Base-by-base conservation (phyloP, 106 monocot species). In the Alisma plantagoaquatica region DNA sequence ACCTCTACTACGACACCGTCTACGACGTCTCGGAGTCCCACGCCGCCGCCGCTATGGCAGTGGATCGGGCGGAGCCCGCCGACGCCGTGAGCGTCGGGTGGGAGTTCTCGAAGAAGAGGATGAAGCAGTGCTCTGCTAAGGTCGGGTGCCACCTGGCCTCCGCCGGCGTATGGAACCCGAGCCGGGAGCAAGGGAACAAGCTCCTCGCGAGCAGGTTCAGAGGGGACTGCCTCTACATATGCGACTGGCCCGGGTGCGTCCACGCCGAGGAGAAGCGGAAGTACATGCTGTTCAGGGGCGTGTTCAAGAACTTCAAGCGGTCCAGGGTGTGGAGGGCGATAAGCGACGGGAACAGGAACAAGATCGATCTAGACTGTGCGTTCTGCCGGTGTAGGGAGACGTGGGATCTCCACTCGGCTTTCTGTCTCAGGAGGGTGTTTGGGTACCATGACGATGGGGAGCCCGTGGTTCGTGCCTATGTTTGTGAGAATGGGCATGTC, bases 401-500 rank as follows among this genome's bases (percentile, higher is more conserved):
- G 2, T 94, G 88, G 87, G 94, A 94, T 51, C 75, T 94, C 19
- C 77, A 84, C 72, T 84, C 94, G 0, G 72, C 94, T 0, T 94
- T 94, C 33, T 94, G 94, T 55, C 63, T 94, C 77, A 72, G 88
- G 73, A 70, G 80, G 31, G 60, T 75, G 27, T 78, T 75, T 51
- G 94, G 94, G 52, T 94, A 75, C 45, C 94, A 94, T 57, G 94
- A 94, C 25, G 94, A 94, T 15, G 94, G 94, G 4, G 88, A 94
- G 66, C 94, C 94, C 0, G 81, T 88, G 6, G 94, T 94, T 0
- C 47, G 88, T 31, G 94, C 88, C 6, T 94, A 62, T 45, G 94
- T 88, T 4, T 94, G 94, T 33, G 77, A 84, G 61, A 94, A 88
- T 24, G 94, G 94, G 20, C 94, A 94, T 56, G 94, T 94, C 43